Conservation (phyloP, 140 eudicot species). For the Oenanthe javanica region DNA sequence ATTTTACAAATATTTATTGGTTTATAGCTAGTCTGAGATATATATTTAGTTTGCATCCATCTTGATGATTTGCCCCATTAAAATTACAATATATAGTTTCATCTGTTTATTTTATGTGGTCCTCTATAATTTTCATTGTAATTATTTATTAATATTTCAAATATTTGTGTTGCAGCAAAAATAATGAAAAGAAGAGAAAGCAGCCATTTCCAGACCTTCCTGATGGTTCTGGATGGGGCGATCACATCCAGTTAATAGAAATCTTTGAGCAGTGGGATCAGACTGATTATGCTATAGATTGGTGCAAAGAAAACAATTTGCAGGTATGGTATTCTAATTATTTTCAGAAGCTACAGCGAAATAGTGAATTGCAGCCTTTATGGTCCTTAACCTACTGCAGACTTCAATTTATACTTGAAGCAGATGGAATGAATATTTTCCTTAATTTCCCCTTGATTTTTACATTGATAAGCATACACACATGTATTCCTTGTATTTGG, state of each 20-base stretch:
- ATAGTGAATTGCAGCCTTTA: not conserved
- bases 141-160: not conserved
- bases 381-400: not conserved
- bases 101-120: not conserved
- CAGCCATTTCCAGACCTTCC: constrained; percentile 66
- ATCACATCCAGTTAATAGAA: constrained; percentile 90
- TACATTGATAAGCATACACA: not conserved
- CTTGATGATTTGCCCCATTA: not conserved
- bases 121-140: not conserved
- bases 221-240: constrained; percentile 88
- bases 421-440: not conserved
- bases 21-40: not conserved
- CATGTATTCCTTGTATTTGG: not conserved
- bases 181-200: constrained; percentile 75
- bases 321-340: constrained; percentile 39
- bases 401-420: not conserved
- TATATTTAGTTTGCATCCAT: not conserved
- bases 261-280: constrained; percentile 86
- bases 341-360: not conserved
- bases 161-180: constrained; percentile 41
- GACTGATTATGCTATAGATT: constrained; percentile 55
- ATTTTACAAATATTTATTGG: not conserved
- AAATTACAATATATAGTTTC: not conserved
- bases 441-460: not conserved
- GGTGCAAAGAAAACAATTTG: constrained; percentile 87